Percentiles rank a stretch among this genome's conserved stretches.
Evolutionary conservation across 2,329 filamentous ascomycete species (phyloP).

Genomic region (Ceratocystis eucalypticola): DNA sequence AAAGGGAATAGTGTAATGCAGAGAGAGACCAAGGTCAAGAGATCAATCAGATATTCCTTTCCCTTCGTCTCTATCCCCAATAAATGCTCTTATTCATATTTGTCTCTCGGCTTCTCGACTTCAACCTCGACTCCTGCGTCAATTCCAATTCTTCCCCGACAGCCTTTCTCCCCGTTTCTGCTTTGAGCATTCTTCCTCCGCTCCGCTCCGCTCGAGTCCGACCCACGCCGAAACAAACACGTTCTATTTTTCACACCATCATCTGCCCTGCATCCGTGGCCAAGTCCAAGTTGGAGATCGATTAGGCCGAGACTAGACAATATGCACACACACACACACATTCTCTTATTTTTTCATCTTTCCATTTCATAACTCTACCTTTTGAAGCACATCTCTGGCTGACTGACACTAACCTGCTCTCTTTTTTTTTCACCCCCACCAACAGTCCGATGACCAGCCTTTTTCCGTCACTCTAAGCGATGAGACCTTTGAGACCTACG

Average conservation of each 20-base stretch:
- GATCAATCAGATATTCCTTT: too few species aligned
- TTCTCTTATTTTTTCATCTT: not conserved
- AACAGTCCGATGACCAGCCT: slow-evolving; percentile 78
- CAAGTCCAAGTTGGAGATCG: not conserved
- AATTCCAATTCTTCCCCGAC: not conserved
- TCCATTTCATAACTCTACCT: too few species aligned
- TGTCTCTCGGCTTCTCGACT: not conserved
- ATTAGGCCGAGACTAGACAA: not conserved
- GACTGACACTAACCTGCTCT: not conserved
- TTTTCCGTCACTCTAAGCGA: slow-evolving; percentile 89
- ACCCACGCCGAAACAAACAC: not conserved
- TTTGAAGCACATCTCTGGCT: slow-evolving; percentile 13
- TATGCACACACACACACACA: not conserved
- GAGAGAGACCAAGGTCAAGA: too few species aligned
- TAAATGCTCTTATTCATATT: not conserved
- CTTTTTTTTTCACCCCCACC: not conserved
- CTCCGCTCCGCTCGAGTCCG: not conserved
- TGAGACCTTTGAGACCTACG: slow-evolving; percentile 99
- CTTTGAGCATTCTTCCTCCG: not conserved
- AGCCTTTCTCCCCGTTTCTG: too few species aligned
- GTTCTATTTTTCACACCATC: not conserved
- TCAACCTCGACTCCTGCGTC: not conserved
- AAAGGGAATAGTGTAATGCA: not conserved
- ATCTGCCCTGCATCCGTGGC: not conserved
- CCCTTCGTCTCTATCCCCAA: not conserved